Evolutionary conservation across 176 grass and related monocot genomes (phyloP).

Genomic region (Microstegium vimineum): DNA sequence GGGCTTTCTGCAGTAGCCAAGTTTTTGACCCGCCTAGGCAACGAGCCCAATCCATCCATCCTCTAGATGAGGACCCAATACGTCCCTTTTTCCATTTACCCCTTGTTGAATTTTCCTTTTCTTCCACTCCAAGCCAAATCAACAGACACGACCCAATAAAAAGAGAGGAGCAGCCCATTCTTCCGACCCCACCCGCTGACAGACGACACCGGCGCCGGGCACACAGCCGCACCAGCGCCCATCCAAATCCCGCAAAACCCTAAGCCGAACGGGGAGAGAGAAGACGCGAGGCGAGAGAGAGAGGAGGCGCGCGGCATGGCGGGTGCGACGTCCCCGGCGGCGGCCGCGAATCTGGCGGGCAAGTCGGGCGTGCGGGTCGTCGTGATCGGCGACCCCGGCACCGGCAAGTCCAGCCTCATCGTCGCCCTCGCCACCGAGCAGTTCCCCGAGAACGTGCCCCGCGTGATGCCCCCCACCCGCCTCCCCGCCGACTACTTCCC

Average conservation of each 20-base stretch:
- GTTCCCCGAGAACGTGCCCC: constrained; percentile 77
- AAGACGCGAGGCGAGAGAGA: not conserved
- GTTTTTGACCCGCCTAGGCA: too few relatives aligned
- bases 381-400: constrained; percentile 82
- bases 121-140: constrained; percentile 41
- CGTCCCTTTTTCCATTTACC: too few relatives aligned
- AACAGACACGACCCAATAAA: not conserved
- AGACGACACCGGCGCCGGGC: not conserved
- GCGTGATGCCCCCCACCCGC: constrained; percentile 64
- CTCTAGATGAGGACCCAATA: too few relatives aligned
- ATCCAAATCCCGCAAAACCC: constrained; percentile 52
- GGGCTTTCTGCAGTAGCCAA: too few relatives aligned
- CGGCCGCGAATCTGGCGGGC: constrained; percentile 55
- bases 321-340: constrained; percentile 22
- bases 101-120: not conserved
- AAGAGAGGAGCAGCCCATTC: not conserved
- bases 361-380: constrained; percentile 69
- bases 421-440: constrained; percentile 78
- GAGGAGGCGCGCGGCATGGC: constrained; percentile 40
- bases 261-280: not conserved
- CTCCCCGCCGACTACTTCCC: constrained; percentile 89
- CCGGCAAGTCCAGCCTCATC: constrained; percentile 88
- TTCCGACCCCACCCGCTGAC: constrained; percentile 19
- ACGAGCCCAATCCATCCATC: too few relatives aligned
- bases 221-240: constrained; percentile 11